phyloP scores from a whole-genome alignment of 1,284 basidiomycete species.

The Cystobasidium pallidum region DNA sequence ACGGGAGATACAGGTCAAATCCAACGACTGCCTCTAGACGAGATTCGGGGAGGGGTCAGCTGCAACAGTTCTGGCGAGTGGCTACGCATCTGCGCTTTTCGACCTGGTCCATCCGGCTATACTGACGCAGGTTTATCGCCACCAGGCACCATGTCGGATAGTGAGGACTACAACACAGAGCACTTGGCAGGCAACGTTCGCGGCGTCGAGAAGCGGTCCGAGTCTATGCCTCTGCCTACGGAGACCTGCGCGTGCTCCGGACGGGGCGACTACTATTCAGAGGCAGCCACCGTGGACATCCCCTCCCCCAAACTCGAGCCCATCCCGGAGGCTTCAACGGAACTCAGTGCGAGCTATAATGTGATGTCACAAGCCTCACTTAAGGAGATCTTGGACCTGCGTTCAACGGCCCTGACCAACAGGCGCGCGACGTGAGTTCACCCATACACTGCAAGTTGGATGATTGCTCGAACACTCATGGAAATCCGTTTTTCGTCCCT shows the following conservation, averaged over 20 bases:
- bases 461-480: neutral
- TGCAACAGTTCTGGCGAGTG: conserved; percentile 32
- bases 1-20: neutral
- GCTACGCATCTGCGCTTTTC: conserved; percentile 21
- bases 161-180: neutral
- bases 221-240: neutral
- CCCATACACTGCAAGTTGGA: neutral
- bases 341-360: conserved; percentile 7
- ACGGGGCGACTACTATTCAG: conserved; percentile 28
- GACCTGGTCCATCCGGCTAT: conserved; percentile 6
- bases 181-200: neutral
- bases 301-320: conserved; percentile 34
- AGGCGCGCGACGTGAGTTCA: conserved; percentile 9
- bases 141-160: neutral
- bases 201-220: neutral
- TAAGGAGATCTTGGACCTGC: neutral
- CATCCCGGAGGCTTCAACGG: conserved; percentile 23
- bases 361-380: conserved; percentile 10
- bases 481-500: neutral
- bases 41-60: no score
- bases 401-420: neutral
- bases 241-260: neutral
- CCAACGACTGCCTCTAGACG: neutral
- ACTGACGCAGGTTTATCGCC: conserved; percentile 3
- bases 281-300: neutral